Conservation (phyloP, 805 yeast genomes). For the Candida quercuum region DNA sequence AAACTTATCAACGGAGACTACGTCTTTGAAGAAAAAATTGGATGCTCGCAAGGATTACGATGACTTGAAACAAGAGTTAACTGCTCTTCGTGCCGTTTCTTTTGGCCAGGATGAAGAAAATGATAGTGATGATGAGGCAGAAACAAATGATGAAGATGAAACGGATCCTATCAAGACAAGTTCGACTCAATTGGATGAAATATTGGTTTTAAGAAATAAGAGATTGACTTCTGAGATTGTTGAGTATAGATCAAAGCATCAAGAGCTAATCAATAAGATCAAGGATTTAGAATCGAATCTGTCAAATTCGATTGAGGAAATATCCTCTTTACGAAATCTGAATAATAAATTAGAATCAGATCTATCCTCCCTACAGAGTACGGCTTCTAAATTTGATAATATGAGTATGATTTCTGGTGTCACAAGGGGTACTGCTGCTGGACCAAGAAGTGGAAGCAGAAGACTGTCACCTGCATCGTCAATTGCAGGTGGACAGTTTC, state of each 20-base stretch:
- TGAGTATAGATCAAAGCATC: conserved; percentile 54
- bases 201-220: conserved; percentile 65
- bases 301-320: conserved; percentile 28
- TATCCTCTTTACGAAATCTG: conserved; percentile 36
- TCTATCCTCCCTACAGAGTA: conserved; percentile 46
- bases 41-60: conserved; percentile 64
- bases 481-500: conserved; percentile 37
- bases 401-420: conserved; percentile 61
- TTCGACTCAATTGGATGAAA: conserved; percentile 40
- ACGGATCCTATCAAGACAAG: conserved; percentile 16
- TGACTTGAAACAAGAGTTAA: conserved; percentile 71
- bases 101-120: conserved; percentile 50
- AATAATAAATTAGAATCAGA: conserved; percentile 73
- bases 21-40: conserved; percentile 43
- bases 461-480: conserved; percentile 49
- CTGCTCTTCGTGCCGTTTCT: conserved; percentile 66
- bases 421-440: conserved; percentile 32
- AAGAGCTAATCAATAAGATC: conserved; percentile 37
- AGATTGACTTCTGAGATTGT: conserved; percentile 67
- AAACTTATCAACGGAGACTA: conserved; percentile 41
- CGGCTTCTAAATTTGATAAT: conserved; percentile 16
- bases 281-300: conserved; percentile 34
- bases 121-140: conserved; percentile 23
- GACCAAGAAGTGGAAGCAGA: conserved; percentile 26
- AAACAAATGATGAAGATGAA: conserved; percentile 20